These are phyloP conservation scores for Selaginella tamariscina DNA, from an alignment of 75 land plant genomes.

Conservation along the genomic window DNA sequence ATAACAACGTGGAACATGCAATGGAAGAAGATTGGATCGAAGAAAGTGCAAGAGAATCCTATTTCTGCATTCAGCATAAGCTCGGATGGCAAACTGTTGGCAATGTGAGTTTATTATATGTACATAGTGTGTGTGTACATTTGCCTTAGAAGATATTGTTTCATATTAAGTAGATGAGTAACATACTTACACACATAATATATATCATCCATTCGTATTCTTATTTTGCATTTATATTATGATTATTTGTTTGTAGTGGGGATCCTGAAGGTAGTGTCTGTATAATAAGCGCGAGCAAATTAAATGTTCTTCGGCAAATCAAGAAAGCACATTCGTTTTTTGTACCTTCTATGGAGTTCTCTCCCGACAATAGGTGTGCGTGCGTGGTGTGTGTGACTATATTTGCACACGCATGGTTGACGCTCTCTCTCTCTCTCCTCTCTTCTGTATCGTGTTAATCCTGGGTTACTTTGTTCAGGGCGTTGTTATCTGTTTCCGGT, in stretches of 20 bases:
- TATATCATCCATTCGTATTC: too few relatives aligned
- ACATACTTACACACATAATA: too few relatives aligned
- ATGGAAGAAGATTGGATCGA: conserved; percentile 76
- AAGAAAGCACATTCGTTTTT: conserved; percentile 43
- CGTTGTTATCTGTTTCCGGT: conserved; percentile 64
- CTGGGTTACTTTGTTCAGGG: conserved; percentile 26
- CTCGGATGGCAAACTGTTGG: conserved; percentile 72
- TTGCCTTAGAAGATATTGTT: too few relatives aligned
- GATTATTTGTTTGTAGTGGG: neutral
- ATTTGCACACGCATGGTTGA: neutral
- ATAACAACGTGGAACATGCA: conserved; percentile 66
- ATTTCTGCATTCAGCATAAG: conserved; percentile 57
- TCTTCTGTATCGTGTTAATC: neutral
- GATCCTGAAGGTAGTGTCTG: neutral
- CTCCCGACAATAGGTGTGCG: conserved; percentile 26
- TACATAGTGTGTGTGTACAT: too few relatives aligned
- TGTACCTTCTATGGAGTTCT: conserved; percentile 26
- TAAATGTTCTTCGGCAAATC: conserved; percentile 34
- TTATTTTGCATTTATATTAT: neutral
- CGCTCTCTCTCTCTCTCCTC: neutral
- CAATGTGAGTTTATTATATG: conserved; percentile 41
- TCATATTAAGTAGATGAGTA: too few relatives aligned
- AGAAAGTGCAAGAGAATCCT: conserved; percentile 47
- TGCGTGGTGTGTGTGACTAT: neutral
- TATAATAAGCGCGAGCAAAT: conserved; percentile 13